Evolutionary conservation across 768 basidiomycete genomes (phyloP), one percentile per base, ranked within the genome.

Genomic region (Gymnopilus junonius): DNA sequence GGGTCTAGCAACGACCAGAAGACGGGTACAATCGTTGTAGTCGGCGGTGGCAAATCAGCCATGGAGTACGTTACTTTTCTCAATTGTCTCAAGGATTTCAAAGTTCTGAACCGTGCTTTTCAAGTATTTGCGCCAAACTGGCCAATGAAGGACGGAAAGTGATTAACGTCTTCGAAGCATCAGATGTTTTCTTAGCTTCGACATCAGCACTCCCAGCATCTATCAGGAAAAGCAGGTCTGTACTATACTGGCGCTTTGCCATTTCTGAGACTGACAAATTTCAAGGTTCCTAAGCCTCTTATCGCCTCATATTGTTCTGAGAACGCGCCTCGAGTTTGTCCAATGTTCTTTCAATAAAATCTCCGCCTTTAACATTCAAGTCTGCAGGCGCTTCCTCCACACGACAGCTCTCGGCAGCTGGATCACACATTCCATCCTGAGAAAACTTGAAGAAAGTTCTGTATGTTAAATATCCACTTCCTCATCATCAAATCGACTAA

Each of bases 41-140:
- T 89, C 1, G 89, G 89, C 2, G 85, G 88, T 21, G 89, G 89
- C n/a, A 90, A 85, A 69, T 90, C 89, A 3, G 86, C 87, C 0
- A 85, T 87, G 75, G 89, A 90, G 80, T 78, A 65, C 53, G 76
- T 71, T 27, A 48, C 21, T 40, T 2, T n/a, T 11, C 43, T 14
- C 20, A 34, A 27, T 7, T 48, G 20, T 29, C 17, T 5, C 25
- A 11, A 55, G 23, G 17, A 17, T 40, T 35, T 8, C 10, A 21
- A n/a, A 37, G n/a, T 53, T 66, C 5, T 55, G 45, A 39, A 48
- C 4, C 27, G 34, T 20, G 31, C 34, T 27, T 43, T 58, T 11
- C 17, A 15, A 87, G 86, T 58, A 77, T 82, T 48, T 77, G 81
- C 14, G 75, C 84, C 17, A 80, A 83, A 66, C 70, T 89, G 8